Conservation (phyloP, 805 yeast species). For the Spathaspora girioi region DNA sequence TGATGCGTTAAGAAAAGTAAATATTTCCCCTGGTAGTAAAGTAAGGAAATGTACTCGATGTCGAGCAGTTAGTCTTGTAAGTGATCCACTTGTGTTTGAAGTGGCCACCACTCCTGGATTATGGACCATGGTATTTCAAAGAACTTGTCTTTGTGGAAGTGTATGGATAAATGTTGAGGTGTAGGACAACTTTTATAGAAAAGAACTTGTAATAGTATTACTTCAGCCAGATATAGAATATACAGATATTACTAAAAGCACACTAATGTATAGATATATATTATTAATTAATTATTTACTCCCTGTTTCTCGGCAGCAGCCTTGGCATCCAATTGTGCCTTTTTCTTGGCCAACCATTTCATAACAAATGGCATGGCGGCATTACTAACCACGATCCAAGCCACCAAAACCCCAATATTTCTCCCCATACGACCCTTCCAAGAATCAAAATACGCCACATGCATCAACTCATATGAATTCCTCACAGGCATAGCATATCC, state of each 20-base stretch:
- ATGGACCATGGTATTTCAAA: slow-evolving; percentile 66
- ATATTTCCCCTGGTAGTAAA: slow-evolving; percentile 15
- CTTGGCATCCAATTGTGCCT: slow-evolving; percentile 8
- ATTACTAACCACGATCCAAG: slow-evolving; percentile 28
- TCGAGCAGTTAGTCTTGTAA: slow-evolving; percentile 37
- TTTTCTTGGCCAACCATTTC: slow-evolving; percentile 17
- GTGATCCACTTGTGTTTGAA: slow-evolving; percentile 38
- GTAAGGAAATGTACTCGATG: slow-evolving; percentile 41
- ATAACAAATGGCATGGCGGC: slow-evolving; percentile 22
- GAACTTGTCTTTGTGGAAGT: slow-evolving; percentile 77
- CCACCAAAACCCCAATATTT: slow-evolving; percentile 26
- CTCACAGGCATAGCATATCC: slow-evolving; percentile 27
- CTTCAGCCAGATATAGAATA: too few species aligned
- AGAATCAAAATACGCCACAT: slow-evolving; percentile 27
- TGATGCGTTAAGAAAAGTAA: slow-evolving; percentile 36
- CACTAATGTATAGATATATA: too few species aligned
- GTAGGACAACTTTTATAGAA: background rate
- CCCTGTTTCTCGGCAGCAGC: slow-evolving; percentile 7
- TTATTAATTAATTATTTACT: too few species aligned
- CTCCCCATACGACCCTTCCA: slow-evolving; percentile 34
- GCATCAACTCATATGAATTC: slow-evolving; percentile 26
- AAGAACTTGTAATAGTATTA: too few species aligned
- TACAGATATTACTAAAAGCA: too few species aligned
- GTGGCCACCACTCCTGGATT: slow-evolving; percentile 26
- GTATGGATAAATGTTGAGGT: slow-evolving; percentile 51